Percentiles rank a stretch among this genome's conserved stretches.
Conservation (phyloP, 2,329 filamentous ascomycete genomes). For the Cylindrodendrum hubeiense region DNA sequence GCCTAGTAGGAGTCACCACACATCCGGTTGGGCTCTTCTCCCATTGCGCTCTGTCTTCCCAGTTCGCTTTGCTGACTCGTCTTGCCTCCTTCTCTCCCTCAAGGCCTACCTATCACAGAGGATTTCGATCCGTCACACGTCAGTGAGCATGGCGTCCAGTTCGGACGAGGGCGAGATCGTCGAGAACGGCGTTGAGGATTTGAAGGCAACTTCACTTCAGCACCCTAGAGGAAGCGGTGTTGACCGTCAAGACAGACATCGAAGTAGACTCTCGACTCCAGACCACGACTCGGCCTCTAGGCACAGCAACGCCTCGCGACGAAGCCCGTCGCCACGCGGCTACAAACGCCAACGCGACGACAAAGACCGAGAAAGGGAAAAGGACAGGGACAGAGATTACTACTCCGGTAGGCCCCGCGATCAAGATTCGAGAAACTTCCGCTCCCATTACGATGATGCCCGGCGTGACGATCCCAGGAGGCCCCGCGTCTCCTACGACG, state of each 20-base stretch:
- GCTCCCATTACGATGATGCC: constrained; percentile 72
- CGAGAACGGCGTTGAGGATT: constrained; percentile 73
- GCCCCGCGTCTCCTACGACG: constrained; percentile 65
- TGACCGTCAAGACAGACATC: constrained; percentile 92
- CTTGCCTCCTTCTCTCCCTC: constrained; percentile 35
- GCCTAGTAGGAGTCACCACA: constrained; percentile 53
- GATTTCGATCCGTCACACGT: constrained; percentile 33
- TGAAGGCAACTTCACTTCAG: constrained; percentile 91
- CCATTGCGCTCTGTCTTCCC: constrained; percentile 44
- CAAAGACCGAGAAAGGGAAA: constrained; percentile 56
- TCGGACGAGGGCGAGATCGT: constrained; percentile 91
- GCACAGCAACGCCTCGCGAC: constrained; percentile 57
- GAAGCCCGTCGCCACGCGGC: constrained; percentile 72
- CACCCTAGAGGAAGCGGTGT: constrained; percentile 82
- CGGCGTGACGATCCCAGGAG: constrained; percentile 60
- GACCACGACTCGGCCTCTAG: constrained; percentile 61
- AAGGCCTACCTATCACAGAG: constrained; percentile 33
- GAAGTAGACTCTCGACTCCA: constrained; percentile 71
- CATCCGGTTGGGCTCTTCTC: constrained; percentile 58
- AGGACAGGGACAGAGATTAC: constrained; percentile 57
- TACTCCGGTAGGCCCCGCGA: constrained; percentile 62
- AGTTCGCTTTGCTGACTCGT: constrained; percentile 53
- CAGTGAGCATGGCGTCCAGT: constrained; percentile 62
- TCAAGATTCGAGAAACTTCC: constrained; percentile 70
- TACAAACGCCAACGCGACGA: constrained; percentile 77